phyloP scores from a whole-genome alignment of 2,329 filamentous ascomycete species.

The Talaromyces sp. region DNA sequence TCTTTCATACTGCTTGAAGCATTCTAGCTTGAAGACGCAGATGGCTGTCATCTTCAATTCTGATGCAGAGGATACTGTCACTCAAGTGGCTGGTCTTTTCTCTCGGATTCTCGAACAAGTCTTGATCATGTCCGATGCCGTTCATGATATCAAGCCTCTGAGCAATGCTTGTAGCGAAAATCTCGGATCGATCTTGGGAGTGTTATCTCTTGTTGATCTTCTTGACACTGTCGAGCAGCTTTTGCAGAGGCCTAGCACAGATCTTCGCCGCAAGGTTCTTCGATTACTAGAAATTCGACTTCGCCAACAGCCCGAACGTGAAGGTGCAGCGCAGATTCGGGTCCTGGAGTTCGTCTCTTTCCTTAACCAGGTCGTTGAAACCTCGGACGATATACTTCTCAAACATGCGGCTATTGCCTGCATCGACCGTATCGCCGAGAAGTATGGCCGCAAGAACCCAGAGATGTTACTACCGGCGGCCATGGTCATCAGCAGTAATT shows the following conservation, averaged over 20 bases:
- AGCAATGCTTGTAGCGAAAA: constrained; percentile 58
- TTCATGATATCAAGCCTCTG: constrained; percentile 35
- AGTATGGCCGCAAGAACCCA: constrained; percentile 89
- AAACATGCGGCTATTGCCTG: constrained; percentile 84
- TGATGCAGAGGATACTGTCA: constrained; percentile 53
- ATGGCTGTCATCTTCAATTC: constrained; percentile 37
- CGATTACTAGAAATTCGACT: constrained; percentile 77
- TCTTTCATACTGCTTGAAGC: constrained; percentile 39
- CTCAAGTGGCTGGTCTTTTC: constrained; percentile 66
- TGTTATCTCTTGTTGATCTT: constrained; percentile 83
- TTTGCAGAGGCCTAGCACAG: constrained; percentile 69
- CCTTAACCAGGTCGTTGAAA: constrained; percentile 70
- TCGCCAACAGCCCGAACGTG: constrained; percentile 65
- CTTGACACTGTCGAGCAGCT: constrained; percentile 81
- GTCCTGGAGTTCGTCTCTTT: constrained; percentile 76
- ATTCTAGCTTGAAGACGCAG: constrained; percentile 41
- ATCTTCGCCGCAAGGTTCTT: constrained; percentile 74
- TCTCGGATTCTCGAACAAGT: constrained; percentile 64
- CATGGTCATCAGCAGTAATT: constrained; percentile 67
- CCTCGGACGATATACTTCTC: constrained; percentile 67
- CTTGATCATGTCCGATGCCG: constrained; percentile 59
- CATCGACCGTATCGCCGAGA: constrained; percentile 87
- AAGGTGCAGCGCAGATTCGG: constrained; percentile 63
- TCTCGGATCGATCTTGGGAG: constrained; percentile 73
- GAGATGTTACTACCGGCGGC: constrained; percentile 72